Base-by-base conservation (phyloP, 2,329 filamentous ascomycete genomes). In the Macroventuria anomochaeta region DNA sequence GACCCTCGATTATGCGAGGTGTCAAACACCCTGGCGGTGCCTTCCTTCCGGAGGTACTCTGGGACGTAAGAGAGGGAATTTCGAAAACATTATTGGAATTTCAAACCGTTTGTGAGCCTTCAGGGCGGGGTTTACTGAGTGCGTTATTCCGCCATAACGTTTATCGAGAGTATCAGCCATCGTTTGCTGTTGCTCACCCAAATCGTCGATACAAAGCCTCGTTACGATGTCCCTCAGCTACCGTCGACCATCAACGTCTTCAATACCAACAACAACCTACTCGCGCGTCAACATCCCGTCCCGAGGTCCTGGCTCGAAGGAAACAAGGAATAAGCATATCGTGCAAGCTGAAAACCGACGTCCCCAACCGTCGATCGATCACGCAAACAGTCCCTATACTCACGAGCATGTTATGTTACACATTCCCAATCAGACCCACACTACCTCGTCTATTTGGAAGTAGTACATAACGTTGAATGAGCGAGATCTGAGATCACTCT, bases 11-110 rank as follows among this genome's bases (percentile, higher is more conserved):
- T 26, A 33, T 43, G 21, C 36, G 18, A 48, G 28, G 13, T 48
- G 34, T 36, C 44, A 41, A n/a, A 44, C 39, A 33, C 51, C 39
- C 44, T 37, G 23, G 44, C 34, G 44, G 51, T 54, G 44, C 44
- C 36, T 54, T 49, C 51, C 32, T 32, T n/a, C 51, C 21, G 18
- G 44, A 26, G 28, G 37, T 40, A 33, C 39, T 33, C 33, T 40
- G 33, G 48, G 51, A 48, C 44, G 39, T 29, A 40, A 39, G 33
- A 48, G 28, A 26, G 26, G 43, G 21, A 34, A 25, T 28, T 43
- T 43, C 26, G 18, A 33, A 43, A 48, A 21, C n/a, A 12, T 38
- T 25, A 12, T 33, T 15, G 12, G 7, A 12, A 11, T 11, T 3
- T 15, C 10, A 3, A 18, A 6, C 15, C 11, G 13, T 36, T 32